These are phyloP conservation scores for Microbotryum scabiosae DNA, from an alignment of 1,284 basidiomycete species.

Conservation along the genomic window DNA sequence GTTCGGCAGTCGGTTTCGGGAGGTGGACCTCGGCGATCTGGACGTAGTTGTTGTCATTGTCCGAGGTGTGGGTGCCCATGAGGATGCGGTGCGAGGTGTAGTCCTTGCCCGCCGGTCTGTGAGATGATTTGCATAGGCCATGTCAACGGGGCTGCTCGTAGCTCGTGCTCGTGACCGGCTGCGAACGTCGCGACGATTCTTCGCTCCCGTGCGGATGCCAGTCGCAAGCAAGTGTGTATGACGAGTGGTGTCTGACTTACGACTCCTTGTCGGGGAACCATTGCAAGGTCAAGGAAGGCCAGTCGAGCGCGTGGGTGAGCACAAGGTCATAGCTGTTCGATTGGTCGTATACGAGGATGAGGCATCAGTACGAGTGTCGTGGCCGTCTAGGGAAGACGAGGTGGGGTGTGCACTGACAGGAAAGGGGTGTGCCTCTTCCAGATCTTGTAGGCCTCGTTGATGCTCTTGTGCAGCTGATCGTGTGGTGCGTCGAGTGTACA, in stretches of 20 bases:
- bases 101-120: conserved; percentile 72
- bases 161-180: background rate
- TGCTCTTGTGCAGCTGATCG: conserved; percentile 31
- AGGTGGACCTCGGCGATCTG: conserved; percentile 93
- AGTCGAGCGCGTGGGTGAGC: conserved; percentile 94
- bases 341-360: no score
- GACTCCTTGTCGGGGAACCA: conserved; percentile 97
- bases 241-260: conserved; percentile 46
- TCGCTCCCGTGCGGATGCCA: background rate
- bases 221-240: no score
- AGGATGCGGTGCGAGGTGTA: conserved; percentile 89
- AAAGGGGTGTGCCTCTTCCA: conserved; percentile 88
- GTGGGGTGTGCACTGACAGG: conserved; percentile 1
- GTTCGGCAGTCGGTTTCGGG: conserved; percentile 56
- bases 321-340: conserved; percentile 74
- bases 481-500: background rate
- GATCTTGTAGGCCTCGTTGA: conserved; percentile 46
- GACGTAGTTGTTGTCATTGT: conserved; percentile 87
- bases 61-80: conserved; percentile 94
- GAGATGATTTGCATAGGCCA: background rate
- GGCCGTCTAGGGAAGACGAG: background rate
- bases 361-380: background rate
- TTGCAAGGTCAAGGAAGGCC: conserved; percentile 96
- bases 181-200: background rate
- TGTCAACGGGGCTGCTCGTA: no score